Base-by-base conservation (phyloP, 2,329 filamentous ascomycete genomes). In the Stenocarpella maydis region DNA sequence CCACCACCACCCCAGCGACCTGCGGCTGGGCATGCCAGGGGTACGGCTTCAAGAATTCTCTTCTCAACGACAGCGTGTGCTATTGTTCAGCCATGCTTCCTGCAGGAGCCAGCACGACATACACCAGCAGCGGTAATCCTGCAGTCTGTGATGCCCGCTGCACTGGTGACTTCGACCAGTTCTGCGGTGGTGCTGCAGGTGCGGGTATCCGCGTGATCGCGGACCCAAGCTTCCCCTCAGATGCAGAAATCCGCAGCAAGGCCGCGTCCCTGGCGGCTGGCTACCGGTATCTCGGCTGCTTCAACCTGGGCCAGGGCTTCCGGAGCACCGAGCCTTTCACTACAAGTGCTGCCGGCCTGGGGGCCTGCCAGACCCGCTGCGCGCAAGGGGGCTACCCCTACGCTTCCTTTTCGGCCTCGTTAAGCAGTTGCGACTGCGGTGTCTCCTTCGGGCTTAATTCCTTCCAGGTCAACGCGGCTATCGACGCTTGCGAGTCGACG, bases 401-500 rank as follows among this genome's bases (percentile, higher is more conserved):
- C 19, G 17, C 50, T 19, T 34, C 50, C 17, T 21, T n/a, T 8
- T 14, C 50, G 3, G n/a, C 19, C 24, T 5, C n/a, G 12, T 4
- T 4, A 12, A 6, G 8, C n/a, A n/a, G 54, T 19, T 74, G 73
- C 60, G 28, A 37, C 5, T 74, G 73, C 43, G 73, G 73, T 26
- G 69, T 69, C 8, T 41, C 66, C 1, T 72, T 74, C 49, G 64
- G 70, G 10, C 49, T 14, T 3, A 41, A 21, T 9, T 37, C 70
- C 2, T 71, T 63, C 53, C 71, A 72, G 34, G 28, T 69, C n/a
- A 43, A 65, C 19, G 31, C 21, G 0, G 71, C 73, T 2, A 68
- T 72, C 39, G 67, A 71, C 52, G 76, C 77, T 75, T 77, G 76
- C 72, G 73, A 65, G 31, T 17, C 14, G 6, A 54, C 8, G 31